Base-by-base conservation (phyloP, 2,329 filamentous ascomycete species). In the Ustilaginoidea virens region DNA sequence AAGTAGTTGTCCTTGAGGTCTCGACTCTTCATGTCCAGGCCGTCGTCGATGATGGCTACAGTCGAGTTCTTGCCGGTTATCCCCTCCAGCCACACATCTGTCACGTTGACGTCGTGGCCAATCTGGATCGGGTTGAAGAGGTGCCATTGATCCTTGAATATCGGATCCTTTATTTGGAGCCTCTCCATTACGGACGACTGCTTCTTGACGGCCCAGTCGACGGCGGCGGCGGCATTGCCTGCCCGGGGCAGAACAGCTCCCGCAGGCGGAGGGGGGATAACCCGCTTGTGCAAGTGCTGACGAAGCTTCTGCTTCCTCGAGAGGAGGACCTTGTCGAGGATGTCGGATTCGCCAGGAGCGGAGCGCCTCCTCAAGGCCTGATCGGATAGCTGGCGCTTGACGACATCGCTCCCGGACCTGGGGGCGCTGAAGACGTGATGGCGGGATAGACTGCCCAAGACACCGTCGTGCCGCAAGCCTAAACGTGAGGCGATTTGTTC, bases 101-200 rank as follows among this genome's bases (percentile, higher is more conserved):
- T 92, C n/a, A 96, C 85, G 45, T 98, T 98, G 45, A 98, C 69
- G 49, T 98, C 90, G 53, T 96, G 81, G 5, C 86, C 87, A 1
- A 73, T 49, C 42, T 92, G 74, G 5, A 79, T 49, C 0, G 79
- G 64, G 49, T 98, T 98, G 59, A 80, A 76, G 26, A 98, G 60
- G 63, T 98, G 90, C 90, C 90, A 98, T 55, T 98, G 90, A 32
- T 92, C 79, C 23, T 69, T 63, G 55, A 96, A 98, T 29, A 92
- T 92, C 12, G 90, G 90, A 45, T 98, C 90, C 18, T 61, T 53
- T 38, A 98, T 96, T 10, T 63, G 61, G n/a, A 98, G 62, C 2
- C 63, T 58, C 28, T 63, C 53, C 39, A 74, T 74, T 26, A 92
- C 58, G 5, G 65, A 53, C 27, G 66, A 52, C 40, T 79, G 74